Evolutionary conservation across 352 stramenopile species (phyloP).

Genomic region (Pilasporangium apinafurcum): DNA sequence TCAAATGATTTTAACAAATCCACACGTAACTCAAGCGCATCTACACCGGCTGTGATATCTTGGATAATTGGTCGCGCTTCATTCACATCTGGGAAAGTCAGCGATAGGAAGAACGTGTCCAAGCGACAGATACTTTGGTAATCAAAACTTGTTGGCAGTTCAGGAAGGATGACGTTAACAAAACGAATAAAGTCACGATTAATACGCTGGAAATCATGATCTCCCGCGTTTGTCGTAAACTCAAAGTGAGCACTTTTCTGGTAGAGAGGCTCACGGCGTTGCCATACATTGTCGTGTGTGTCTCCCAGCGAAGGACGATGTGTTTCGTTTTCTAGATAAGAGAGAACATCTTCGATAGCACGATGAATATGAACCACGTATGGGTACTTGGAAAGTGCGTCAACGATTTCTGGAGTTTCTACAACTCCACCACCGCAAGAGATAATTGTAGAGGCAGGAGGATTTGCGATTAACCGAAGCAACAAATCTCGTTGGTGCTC

Average conservation of each 20-base stretch:
- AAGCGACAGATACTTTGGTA: conserved; percentile 29
- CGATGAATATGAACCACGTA: conserved; percentile 71
- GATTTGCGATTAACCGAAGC: conserved; percentile 47
- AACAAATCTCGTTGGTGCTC: conserved; percentile 53
- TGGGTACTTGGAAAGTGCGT: conserved; percentile 50
- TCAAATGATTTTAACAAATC: conserved; percentile 80
- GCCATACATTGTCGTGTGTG: conserved; percentile 52
- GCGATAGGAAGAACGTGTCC: conserved; percentile 77
- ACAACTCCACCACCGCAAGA: conserved; percentile 82
- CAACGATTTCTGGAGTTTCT: conserved; percentile 58
- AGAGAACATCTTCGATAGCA: conserved; percentile 63
- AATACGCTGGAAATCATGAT: conserved; percentile 52
- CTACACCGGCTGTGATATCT: conserved; percentile 74
- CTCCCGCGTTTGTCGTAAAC: conserved; percentile 52
- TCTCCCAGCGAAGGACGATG: conserved; percentile 56
- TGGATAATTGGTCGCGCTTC: conserved; percentile 36
- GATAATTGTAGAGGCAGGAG: conserved; percentile 62
- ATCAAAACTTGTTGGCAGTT: conserved; percentile 41
- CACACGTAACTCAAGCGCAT: conserved; percentile 95
- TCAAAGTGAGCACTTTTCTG: conserved; percentile 41
- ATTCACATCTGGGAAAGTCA: conserved; percentile 62
- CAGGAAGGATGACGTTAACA: conserved; percentile 43
- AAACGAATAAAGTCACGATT: conserved; percentile 70
- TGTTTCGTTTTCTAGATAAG: conserved; percentile 43
- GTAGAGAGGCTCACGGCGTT: conserved; percentile 49